phyloP scores from a whole-genome alignment of 495 filamentous ascomycete species.

The Aspergillus steynii region DNA sequence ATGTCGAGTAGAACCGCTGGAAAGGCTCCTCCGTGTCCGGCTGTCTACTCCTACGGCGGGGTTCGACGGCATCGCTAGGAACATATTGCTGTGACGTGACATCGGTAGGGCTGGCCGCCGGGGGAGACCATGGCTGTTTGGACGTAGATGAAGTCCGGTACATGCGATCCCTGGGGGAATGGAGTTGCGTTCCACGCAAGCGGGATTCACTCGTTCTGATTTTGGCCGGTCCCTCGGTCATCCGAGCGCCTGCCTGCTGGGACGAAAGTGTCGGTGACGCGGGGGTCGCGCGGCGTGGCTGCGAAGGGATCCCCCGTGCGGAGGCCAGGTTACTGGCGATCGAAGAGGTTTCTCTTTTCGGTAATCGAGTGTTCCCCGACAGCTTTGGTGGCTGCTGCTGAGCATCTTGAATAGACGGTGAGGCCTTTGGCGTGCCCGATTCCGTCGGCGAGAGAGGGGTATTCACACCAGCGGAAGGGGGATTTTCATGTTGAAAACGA shows the following conservation, averaged over 20 bases:
- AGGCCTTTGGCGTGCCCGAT: constrained; percentile 24
- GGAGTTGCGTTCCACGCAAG: constrained; percentile 26
- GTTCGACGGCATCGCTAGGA: constrained; percentile 19
- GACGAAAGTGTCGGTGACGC: constrained; percentile 69
- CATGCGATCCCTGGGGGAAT: constrained; percentile 26
- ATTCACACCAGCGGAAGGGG: constrained; percentile 31
- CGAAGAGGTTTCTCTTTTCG: constrained; percentile 71
- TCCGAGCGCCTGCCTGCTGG: constrained; percentile 72
- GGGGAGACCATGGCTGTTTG: constrained; percentile 41
- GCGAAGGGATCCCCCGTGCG: constrained; percentile 79
- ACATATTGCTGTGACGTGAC: constrained; percentile 38
- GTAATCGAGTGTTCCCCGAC: constrained; percentile 49
- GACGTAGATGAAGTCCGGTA: constrained; percentile 23
- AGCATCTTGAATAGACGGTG: constrained; percentile 29
- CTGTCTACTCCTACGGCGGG: constrained; percentile 14
- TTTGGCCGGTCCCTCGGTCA: constrained; percentile 58
- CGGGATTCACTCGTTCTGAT: constrained; percentile 39
- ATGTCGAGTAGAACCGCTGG: constrained; percentile 83
- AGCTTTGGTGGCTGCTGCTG: constrained; percentile 39
- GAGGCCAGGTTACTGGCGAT: constrained; percentile 91
- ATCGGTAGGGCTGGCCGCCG: constrained; percentile 35
- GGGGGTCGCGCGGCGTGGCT: constrained; percentile 59
- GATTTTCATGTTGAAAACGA: constrained; percentile 65
- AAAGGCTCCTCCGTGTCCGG: constrained; percentile 72
- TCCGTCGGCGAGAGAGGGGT: constrained; percentile 25